A percentile compares a stretch with the other conserved stretches of the same genome.
Evolutionary conservation across 176 grass and related monocot genomes (phyloP).

Genomic region (Sorghum bicolor): DNA sequence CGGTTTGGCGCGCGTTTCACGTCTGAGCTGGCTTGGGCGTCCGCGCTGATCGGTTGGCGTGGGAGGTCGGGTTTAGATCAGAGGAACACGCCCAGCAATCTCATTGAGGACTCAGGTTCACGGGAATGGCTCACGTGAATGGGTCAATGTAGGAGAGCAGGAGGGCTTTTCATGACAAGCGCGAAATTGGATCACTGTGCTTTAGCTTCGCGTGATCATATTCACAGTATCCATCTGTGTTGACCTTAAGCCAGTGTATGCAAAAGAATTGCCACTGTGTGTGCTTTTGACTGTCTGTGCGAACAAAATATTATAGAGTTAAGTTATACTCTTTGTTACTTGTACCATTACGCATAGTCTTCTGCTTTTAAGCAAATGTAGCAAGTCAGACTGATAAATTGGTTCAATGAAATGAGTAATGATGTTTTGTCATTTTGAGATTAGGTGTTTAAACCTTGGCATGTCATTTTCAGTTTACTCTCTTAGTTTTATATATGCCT

Average conservation of each 20-base stretch:
- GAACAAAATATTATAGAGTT: background rate
- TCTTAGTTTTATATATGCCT: background rate
- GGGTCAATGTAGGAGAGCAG: background rate
- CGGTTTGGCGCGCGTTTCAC: slow-evolving; percentile 4
- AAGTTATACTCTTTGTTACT: background rate
- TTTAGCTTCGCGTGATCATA: slow-evolving; percentile 28
- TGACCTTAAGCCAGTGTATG: background rate
- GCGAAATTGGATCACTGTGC: background rate
- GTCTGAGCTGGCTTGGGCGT: slow-evolving; percentile 19
- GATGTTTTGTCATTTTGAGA: background rate
- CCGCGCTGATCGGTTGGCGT: slow-evolving; percentile 1
- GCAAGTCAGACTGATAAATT: slow-evolving; percentile 1
- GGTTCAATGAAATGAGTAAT: background rate
- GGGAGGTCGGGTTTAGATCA: background rate
- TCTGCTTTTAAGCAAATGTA: background rate
- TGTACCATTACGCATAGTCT: background rate
- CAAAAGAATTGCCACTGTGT: background rate
- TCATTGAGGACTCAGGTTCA: background rate
- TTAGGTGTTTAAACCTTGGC: background rate
- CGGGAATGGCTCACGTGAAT: background rate
- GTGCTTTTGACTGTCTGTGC: background rate
- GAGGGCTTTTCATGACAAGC: background rate
- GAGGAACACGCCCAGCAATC: background rate
- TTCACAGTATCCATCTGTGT: background rate
- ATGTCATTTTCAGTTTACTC: background rate